A percentile compares a stretch with the other conserved stretches of the same genome.
These are phyloP conservation scores for Diplodia scrobiculata DNA, from an alignment of 2,329 filamentous ascomycete species.

Conservation along the genomic window DNA sequence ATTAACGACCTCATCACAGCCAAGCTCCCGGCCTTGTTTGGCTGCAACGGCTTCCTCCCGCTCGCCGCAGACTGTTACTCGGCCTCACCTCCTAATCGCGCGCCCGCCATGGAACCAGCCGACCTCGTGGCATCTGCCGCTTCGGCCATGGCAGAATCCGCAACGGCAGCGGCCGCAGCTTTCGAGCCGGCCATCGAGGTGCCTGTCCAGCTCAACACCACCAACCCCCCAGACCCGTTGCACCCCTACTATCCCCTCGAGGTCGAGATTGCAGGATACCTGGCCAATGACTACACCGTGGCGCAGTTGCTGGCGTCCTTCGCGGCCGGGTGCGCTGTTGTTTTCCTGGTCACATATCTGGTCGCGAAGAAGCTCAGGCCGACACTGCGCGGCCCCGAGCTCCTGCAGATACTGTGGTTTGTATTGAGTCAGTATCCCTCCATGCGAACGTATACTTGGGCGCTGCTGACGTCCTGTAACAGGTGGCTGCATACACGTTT, in stretches of 20 bases:
- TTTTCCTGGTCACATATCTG: constrained; percentile 61
- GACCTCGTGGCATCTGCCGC: constrained; percentile 6
- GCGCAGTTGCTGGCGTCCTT: constrained; percentile 63
- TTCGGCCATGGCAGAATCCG: constrained; percentile 9
- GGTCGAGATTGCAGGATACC: constrained; percentile 63
- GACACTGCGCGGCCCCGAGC: constrained; percentile 57
- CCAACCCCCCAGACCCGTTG: constrained; percentile 27
- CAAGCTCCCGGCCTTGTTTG: constrained; percentile 21
- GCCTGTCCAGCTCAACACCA: constrained; percentile 7
- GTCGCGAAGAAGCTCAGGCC: constrained; percentile 58
- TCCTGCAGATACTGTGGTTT: constrained; percentile 71
- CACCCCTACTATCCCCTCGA: constrained; percentile 75
- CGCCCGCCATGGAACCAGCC: neutral
- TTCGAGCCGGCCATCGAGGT: constrained; percentile 17
- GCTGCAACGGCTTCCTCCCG: constrained; percentile 27
- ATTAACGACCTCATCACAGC: constrained; percentile 20
- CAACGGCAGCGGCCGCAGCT: constrained; percentile 5
- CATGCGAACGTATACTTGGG: too few species aligned
- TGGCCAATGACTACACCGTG: constrained; percentile 66
- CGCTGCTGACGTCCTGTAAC: neutral
- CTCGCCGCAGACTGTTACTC: constrained; percentile 21
- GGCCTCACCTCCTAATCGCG: neutral
- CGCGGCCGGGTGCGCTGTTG: constrained; percentile 55
- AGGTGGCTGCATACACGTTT: constrained; percentile 72
- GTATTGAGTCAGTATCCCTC: constrained; percentile 61